A percentile compares a stretch with the other conserved stretches of the same genome.
phyloP scores from a whole-genome alignment of 2,329 filamentous ascomycete species.

The Pestalotiopsis sp. region DNA sequence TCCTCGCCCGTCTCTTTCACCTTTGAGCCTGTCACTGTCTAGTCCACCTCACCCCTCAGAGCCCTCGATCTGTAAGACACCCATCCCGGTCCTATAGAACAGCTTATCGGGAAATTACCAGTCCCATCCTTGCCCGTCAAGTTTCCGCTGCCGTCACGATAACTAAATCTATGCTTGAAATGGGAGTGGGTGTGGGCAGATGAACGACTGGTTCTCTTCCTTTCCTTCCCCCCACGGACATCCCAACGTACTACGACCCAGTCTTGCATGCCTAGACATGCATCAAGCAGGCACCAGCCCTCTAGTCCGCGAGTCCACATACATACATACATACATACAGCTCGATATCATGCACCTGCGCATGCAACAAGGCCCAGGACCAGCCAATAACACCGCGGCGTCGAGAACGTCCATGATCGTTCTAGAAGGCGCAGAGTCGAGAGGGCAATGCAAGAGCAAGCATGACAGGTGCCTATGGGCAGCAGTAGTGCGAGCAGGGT shows the following conservation, averaged over 20 bases:
- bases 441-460: background rate
- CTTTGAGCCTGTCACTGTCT: background rate
- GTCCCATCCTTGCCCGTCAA: background rate
- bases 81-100: background rate
- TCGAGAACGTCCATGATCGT: conserved; percentile 4
- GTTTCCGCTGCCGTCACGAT: background rate
- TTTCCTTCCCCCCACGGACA: background rate
- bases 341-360: background rate
- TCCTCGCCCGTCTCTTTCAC: background rate
- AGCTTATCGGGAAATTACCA: background rate
- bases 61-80: background rate
- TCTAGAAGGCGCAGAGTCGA: conserved; percentile 4
- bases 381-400: background rate
- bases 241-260: background rate
- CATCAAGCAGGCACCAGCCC: background rate
- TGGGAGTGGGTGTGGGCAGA: background rate
- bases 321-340: background rate
- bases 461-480: background rate
- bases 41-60: background rate
- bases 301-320: background rate
- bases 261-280: background rate
- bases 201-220: background rate
- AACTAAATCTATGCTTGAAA: background rate
- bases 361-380: background rate
- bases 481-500: background rate